A percentile compares a stretch with the other conserved stretches of the same genome.
These are phyloP conservation scores for Elsinoe perseae DNA, from an alignment of 2,329 filamentous ascomycete genomes.

Conservation along the genomic window DNA sequence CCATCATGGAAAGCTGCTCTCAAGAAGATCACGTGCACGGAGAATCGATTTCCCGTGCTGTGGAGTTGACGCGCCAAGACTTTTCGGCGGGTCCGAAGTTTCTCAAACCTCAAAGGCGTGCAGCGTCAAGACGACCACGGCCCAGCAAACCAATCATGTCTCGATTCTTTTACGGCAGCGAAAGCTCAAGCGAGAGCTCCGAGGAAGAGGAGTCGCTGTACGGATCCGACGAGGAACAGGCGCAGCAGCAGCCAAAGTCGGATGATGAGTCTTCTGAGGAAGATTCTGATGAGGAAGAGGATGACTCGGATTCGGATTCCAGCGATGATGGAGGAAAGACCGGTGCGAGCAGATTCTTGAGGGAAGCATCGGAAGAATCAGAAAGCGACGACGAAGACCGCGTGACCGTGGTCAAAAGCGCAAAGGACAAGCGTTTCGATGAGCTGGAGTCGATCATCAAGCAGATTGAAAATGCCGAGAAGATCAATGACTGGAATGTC, in stretches of 20 bases:
- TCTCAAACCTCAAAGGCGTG: slow-evolving; percentile 3
- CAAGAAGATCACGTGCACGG: slow-evolving; percentile 3
- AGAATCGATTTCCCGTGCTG: slow-evolving; percentile 9
- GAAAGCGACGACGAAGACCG: slow-evolving; percentile 79
- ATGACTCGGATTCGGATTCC: slow-evolving; percentile 29
- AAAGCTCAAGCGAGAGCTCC: slow-evolving; percentile 93
- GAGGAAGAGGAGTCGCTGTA: slow-evolving; percentile 93
- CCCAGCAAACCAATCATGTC: slow-evolving; percentile 57
- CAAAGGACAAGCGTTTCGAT: slow-evolving; percentile 93
- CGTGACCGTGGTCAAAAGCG: slow-evolving; percentile 84
- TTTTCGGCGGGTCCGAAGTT: slow-evolving; percentile 10
- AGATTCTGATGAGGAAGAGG: slow-evolving; percentile 37
- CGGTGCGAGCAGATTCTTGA: slow-evolving; percentile 79
- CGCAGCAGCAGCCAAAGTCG: slow-evolving; percentile 52
- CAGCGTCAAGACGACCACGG: neutral
- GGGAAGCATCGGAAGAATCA: slow-evolving; percentile 64
- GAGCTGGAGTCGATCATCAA: slow-evolving; percentile 86
- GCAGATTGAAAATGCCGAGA: slow-evolving; percentile 90
- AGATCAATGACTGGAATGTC: slow-evolving; percentile 95
- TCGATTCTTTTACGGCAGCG: slow-evolving; percentile 93
- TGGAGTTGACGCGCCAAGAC: slow-evolving; percentile 3
- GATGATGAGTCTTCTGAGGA: slow-evolving; percentile 47
- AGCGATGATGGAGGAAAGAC: slow-evolving; percentile 53
- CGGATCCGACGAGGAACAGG: slow-evolving; percentile 65
- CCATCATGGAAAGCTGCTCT: neutral